Percentiles rank a stretch among this genome's conserved stretches.
Conservation (phyloP, 371 early-diverging fungal genomes). For the Mucor indicus region DNA sequence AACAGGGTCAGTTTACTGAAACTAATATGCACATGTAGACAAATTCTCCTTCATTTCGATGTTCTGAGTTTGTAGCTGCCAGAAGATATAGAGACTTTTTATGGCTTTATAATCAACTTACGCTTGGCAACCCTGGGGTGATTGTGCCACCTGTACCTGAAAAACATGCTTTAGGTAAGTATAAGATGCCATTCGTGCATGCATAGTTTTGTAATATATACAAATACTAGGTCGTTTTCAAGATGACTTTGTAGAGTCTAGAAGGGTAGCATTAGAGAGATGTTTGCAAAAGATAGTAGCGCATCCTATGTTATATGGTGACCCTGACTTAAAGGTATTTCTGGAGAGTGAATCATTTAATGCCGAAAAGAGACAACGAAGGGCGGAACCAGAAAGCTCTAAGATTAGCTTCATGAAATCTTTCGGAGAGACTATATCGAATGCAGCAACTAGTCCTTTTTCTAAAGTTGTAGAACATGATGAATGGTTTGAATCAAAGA, state of each 20-base stretch:
- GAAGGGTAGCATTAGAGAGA: conserved; percentile 82
- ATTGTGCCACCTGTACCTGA: conserved; percentile 94
- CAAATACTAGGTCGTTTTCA: conserved; percentile 77
- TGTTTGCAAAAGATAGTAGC: conserved; percentile 77
- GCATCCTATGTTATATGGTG: conserved; percentile 83
- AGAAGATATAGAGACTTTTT: conserved; percentile 92
- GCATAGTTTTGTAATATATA: not conserved
- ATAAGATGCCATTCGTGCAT: not conserved
- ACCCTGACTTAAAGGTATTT: conserved; percentile 83
- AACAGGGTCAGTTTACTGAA: too few relatives aligned
- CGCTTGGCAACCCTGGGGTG: conserved; percentile 78
- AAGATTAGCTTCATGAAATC: conserved; percentile 43
- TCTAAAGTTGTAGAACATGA: conserved; percentile 45
- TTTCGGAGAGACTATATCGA: conserved; percentile 45
- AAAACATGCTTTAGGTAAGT: conserved; percentile 80
- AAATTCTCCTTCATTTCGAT: conserved; percentile 70
- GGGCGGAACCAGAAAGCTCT: conserved; percentile 44
- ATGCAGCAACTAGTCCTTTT: conserved; percentile 45
- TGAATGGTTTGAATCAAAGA: conserved; percentile 80
- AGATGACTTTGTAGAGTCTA: conserved; percentile 90
- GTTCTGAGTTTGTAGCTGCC: conserved; percentile 74
- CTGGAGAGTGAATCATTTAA: conserved; percentile 86
- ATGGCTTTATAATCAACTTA: conserved; percentile 89
- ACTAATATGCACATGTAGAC: too few relatives aligned
- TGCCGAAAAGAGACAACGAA: conserved; percentile 52